Evolutionary conservation across 345 rosid genomes (phyloP).

Genomic region (Geranium rotundifolium): DNA sequence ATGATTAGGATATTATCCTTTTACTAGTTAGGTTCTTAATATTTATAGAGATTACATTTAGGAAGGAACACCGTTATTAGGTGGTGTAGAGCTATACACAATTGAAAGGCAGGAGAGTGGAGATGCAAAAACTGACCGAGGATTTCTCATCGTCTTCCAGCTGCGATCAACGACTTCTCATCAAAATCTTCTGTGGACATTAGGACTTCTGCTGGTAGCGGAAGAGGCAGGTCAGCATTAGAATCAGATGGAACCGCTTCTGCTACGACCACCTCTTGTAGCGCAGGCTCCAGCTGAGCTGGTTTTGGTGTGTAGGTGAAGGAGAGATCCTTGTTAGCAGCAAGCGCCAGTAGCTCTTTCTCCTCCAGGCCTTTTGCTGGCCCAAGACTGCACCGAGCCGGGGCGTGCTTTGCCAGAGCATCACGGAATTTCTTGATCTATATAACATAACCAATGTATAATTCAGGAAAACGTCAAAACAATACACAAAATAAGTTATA

Average conservation of each 20-base stretch:
- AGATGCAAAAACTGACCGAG: neutral
- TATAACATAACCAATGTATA: neutral
- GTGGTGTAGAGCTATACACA: conserved; percentile 16
- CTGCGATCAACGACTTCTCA: conserved; percentile 24
- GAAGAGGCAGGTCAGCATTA: conserved; percentile 9
- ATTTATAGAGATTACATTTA: conserved; percentile 4
- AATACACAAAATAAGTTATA: neutral
- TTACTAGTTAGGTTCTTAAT: conserved; percentile 1
- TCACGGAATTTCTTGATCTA: conserved; percentile 68
- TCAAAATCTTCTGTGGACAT: conserved; percentile 8
- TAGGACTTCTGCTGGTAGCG: conserved; percentile 6
- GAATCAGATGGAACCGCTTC: conserved; percentile 14
- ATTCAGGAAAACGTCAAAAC: neutral
- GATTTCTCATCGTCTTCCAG: conserved; percentile 26
- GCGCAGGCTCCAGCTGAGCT: conserved; percentile 16
- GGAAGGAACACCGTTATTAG: conserved; percentile 11
- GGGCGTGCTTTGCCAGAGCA: conserved; percentile 42
- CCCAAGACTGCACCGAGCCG: conserved; percentile 29
- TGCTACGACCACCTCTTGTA: conserved; percentile 8
- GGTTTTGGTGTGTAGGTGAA: conserved; percentile 52
- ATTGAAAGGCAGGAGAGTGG: neutral
- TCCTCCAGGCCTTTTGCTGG: conserved; percentile 47
- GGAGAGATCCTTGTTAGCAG: conserved; percentile 63
- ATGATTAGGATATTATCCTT: conserved; percentile 4
- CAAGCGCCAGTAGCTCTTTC: conserved; percentile 20